Conservation (phyloP, 1,284 basidiomycete species). For the Sanghuangporus sanghuang region DNA sequence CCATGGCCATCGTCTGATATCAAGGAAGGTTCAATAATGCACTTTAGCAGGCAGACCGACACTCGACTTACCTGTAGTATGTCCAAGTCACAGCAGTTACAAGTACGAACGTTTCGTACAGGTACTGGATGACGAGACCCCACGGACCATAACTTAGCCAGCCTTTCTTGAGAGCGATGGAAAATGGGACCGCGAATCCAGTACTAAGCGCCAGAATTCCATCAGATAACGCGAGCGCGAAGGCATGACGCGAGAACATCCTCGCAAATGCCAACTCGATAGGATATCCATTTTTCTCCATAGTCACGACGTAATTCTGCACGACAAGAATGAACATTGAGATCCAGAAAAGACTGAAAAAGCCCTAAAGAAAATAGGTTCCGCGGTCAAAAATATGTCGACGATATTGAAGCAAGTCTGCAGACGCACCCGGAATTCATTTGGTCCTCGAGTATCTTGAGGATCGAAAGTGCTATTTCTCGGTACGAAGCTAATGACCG, state of each 20-base stretch:
- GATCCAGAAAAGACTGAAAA: slow-evolving; percentile 91
- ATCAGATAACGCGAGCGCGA: slow-evolving; percentile 83
- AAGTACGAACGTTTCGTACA: slow-evolving; percentile 69
- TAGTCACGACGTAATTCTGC: slow-evolving; percentile 71
- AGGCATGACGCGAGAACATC: slow-evolving; percentile 84
- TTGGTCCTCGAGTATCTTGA: slow-evolving; percentile 64
- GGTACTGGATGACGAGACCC: slow-evolving; percentile 74
- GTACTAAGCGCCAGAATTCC: slow-evolving; percentile 75
- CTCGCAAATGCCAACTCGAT: slow-evolving; percentile 80
- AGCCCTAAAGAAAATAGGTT: slow-evolving; percentile 51
- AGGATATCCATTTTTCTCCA: slow-evolving; percentile 73
- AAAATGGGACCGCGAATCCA: slow-evolving; percentile 79
- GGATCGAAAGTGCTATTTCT: slow-evolving; percentile 83
- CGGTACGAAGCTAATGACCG: slow-evolving; percentile 79
- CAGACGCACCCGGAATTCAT: slow-evolving; percentile 78
- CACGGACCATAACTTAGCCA: slow-evolving; percentile 77
- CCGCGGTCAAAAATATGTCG: not conserved
- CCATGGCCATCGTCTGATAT: slow-evolving; percentile 86
- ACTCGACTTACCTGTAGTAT: slow-evolving; percentile 54
- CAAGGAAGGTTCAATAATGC: not conserved
- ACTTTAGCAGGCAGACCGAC: not conserved
- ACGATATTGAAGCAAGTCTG: not conserved
- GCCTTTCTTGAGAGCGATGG: slow-evolving; percentile 67
- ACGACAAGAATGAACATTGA: slow-evolving; percentile 79
- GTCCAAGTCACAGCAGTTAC: slow-evolving; percentile 77